Percentiles rank a stretch among this genome's conserved stretches.
phyloP scores from a whole-genome alignment of 495 filamentous ascomycete genomes.

The Apiosordaria backusii region DNA sequence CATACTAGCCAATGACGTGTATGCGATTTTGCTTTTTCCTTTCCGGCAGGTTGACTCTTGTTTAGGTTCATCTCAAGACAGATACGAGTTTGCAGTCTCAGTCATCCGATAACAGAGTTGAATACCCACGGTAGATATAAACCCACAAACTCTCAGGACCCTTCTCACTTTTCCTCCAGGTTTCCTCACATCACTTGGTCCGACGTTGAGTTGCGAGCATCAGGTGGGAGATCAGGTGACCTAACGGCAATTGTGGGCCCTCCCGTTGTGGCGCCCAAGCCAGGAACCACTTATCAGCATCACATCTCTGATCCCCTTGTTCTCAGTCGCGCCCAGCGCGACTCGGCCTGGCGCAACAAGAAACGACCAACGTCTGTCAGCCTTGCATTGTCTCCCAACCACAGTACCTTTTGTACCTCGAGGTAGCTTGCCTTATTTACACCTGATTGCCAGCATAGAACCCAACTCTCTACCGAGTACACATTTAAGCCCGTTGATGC shows the following conservation, averaged over 20 bases:
- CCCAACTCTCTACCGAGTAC: not conserved
- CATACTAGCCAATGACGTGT: not conserved
- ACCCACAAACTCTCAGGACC: not conserved
- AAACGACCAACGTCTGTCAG: not conserved
- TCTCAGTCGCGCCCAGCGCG: not conserved
- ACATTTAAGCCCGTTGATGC: not conserved
- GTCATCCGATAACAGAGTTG: too few relatives aligned
- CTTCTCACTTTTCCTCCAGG: not conserved
- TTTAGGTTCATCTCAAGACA: too few relatives aligned
- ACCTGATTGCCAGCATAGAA: not conserved
- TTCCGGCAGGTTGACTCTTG: not conserved
- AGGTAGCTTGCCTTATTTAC: not conserved
- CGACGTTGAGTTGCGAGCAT: not conserved
- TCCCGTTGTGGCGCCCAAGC: not conserved
- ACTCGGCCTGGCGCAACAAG: not conserved
- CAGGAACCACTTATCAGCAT: not conserved
- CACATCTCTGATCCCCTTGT: not conserved
- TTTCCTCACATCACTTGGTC: not conserved
- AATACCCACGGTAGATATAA: not conserved
- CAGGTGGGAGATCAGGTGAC: slow-evolving; percentile 8
- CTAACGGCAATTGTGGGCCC: too few relatives aligned
- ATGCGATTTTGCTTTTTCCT: not conserved
- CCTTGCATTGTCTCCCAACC: not conserved
- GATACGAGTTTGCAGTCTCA: too few relatives aligned
- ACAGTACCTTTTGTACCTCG: not conserved